phyloP scores from a whole-genome alignment of 352 stramenopile species.

The Vaucheria bursata region DNA sequence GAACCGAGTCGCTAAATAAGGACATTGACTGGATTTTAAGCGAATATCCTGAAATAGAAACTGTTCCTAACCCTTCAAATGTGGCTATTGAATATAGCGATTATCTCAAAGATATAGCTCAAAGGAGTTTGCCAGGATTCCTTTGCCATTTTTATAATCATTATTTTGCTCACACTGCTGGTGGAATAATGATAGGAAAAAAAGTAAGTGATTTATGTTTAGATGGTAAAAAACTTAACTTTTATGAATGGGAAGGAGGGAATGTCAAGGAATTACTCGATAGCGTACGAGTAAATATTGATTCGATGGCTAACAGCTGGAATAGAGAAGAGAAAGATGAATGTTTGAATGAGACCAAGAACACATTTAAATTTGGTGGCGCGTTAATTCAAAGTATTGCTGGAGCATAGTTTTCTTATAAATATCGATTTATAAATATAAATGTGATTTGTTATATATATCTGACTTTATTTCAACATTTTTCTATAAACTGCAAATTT shows the following conservation, averaged over 20 bases:
- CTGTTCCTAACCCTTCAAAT: conserved; percentile 1
- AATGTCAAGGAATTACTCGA: conserved; percentile 44
- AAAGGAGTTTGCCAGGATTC: conserved; percentile 55
- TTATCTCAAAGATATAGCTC: conserved; percentile 35
- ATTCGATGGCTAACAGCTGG: conserved; percentile 44
- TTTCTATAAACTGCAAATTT: too few species aligned
- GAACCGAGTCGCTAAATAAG: conserved; percentile 29
- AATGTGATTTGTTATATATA: too few species aligned
- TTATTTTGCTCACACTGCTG: conserved; percentile 68
- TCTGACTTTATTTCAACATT: too few species aligned
- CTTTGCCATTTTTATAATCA: conserved; percentile 73
- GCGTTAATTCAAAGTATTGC: conserved; percentile 33
- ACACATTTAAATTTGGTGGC: conserved; percentile 46
- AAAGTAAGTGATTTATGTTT: conserved; percentile 59
- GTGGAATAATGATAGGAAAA: conserved; percentile 64
- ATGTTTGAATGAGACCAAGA: conserved; percentile 40
- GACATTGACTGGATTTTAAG: conserved; percentile 41
- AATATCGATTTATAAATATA: too few species aligned
- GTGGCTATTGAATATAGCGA: conserved; percentile 30
- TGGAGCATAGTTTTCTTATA: too few species aligned
- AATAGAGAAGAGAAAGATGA: conserved; percentile 40
- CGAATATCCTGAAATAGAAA: conserved; percentile 16
- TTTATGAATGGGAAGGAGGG: conserved; percentile 58
- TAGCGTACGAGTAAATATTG: conserved; percentile 26
- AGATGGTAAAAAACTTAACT: conserved; percentile 60